phyloP scores from a whole-genome alignment of 495 filamentous ascomycete species.

The Aspergillus diversus region DNA sequence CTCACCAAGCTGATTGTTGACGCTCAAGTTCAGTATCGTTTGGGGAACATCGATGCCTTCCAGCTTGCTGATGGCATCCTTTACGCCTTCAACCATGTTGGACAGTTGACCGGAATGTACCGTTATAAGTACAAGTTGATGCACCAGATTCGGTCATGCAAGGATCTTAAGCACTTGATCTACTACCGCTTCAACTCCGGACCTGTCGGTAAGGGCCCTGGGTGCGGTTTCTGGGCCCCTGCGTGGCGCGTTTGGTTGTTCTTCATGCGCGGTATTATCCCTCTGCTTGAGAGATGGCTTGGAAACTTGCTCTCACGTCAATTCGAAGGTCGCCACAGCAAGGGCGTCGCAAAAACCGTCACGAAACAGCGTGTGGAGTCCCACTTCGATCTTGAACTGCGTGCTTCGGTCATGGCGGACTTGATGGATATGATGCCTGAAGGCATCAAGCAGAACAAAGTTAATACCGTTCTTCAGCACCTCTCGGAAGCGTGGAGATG shows the following conservation, averaged over 20 bases:
- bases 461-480: conserved; percentile 97
- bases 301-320: conserved; percentile 96
- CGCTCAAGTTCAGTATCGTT: conserved; percentile 95
- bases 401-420: conserved; percentile 98
- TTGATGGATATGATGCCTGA: conserved; percentile 99
- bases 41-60: conserved; percentile 99
- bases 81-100: conserved; percentile 99
- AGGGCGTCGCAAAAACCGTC: conserved; percentile 98
- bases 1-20: conserved; percentile 98
- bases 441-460: conserved; percentile 99
- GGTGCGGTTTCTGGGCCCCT: conserved; percentile 99
- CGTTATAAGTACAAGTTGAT: conserved; percentile 99
- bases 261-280: conserved; percentile 99
- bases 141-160: conserved; percentile 99
- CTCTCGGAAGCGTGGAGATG: conserved; percentile 97
- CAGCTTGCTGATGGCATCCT: conserved; percentile 98
- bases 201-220: conserved; percentile 95
- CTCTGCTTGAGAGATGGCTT: conserved; percentile 94
- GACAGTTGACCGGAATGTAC: conserved; percentile 99
- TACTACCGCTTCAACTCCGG: conserved; percentile 99
- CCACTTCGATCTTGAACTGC: conserved; percentile 96
- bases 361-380: conserved; percentile 99
- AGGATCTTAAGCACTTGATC: conserved; percentile 98
- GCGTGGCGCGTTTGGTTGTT: conserved; percentile 99
- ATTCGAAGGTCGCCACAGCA: conserved; percentile 98